Percentiles rank a stretch among this genome's conserved stretches.
Conservation (phyloP, 75 land plant genomes). For the Picea glauca region DNA sequence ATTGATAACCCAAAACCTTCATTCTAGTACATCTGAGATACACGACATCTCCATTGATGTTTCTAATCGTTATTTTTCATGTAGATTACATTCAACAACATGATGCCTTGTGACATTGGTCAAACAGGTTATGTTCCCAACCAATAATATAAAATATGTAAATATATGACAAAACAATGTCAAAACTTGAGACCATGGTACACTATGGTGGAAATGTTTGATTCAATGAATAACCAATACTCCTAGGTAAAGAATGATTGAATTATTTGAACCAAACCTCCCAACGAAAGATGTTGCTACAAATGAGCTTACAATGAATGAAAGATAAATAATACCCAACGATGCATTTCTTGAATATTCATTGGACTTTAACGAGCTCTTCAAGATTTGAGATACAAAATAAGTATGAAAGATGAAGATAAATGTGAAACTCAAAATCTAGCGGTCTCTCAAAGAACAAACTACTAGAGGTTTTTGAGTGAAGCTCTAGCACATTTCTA, state of each 20-base stretch:
- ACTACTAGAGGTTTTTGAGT: no score
- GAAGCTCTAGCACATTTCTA: no score
- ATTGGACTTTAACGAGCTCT: constrained; percentile 69
- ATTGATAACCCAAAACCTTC: no score
- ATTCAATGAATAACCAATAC: constrained; percentile 73
- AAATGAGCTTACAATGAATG: constrained; percentile 66
- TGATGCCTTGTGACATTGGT: constrained; percentile 74
- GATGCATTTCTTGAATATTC: constrained; percentile 64
- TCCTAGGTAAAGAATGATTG: constrained; percentile 67
- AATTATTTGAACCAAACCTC: constrained; percentile 63
- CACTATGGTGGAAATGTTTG: constrained; percentile 76
- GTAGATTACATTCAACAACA: constrained; percentile 52
- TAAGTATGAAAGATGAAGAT: constrained; percentile 77
- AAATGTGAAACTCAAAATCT: constrained; percentile 67
- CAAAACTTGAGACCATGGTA: constrained; percentile 55
- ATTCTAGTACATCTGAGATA: no score
- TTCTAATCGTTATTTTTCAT: constrained; percentile 72
- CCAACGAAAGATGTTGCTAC: constrained; percentile 57
- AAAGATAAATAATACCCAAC: constrained; percentile 72
- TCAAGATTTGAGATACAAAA: constrained; percentile 73
- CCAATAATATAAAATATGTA: constrained; percentile 87
- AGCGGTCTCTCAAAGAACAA: constrained; percentile 40
- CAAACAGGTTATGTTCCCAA: constrained; percentile 86
- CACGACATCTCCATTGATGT: constrained; percentile 66
- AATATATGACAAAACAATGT: constrained; percentile 80